Evolutionary conservation across 148 eudicot species (phyloP), one percentile per base, ranked within the genome.

Genomic region (Cornus florida): DNA sequence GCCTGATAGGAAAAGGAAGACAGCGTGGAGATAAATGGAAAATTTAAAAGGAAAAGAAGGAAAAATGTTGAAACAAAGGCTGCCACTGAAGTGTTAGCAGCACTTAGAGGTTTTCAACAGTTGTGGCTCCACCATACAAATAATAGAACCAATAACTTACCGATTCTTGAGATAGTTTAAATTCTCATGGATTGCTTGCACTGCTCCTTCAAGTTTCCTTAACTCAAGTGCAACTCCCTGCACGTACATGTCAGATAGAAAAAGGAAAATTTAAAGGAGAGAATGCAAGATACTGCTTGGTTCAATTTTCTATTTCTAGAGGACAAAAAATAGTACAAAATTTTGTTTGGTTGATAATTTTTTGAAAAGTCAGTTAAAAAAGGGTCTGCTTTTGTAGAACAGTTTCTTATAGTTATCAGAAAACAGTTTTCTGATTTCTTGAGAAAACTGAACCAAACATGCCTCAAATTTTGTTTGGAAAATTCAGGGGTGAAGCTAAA

Each of bases 191-290:
- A 93, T 90, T 41, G 92, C 78, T 73, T 86, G 86, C 32, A 91
- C 93, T n/a, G 79, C 85, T 71, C 84, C 92, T 87, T 91, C 97
- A 66, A 93, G 97, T 78, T 89, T 93, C 79, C 78, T 88, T 76
- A 91, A 69, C 84, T 93, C 95, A 62, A 93, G 86, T 77, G 88
- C 97, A 81, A 91, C 92, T 13, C 97, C 97, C 97, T 90, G 20
- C 13, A 24, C 68, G 35, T 7, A 17, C 33, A 35, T 2, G 23
- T 67, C 10, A 38, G 32, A 23, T 72, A 24, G 1, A 32, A 32
- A 46, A 13, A 57, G 23, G 48, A 43, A 43, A 43, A 22, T 16
- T 57, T 19, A 11, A 6, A 62, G 0, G 9, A 57, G 66, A 4
- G 20, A 57, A 57, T 57, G 62, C 19, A 19, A 35, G 38, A 57